Percentiles rank a stretch among this genome's conserved stretches.
These are phyloP conservation scores for Plasmodium vivax DNA, from an alignment of 169 alveolate species.

Conservation along the genomic window DNA sequence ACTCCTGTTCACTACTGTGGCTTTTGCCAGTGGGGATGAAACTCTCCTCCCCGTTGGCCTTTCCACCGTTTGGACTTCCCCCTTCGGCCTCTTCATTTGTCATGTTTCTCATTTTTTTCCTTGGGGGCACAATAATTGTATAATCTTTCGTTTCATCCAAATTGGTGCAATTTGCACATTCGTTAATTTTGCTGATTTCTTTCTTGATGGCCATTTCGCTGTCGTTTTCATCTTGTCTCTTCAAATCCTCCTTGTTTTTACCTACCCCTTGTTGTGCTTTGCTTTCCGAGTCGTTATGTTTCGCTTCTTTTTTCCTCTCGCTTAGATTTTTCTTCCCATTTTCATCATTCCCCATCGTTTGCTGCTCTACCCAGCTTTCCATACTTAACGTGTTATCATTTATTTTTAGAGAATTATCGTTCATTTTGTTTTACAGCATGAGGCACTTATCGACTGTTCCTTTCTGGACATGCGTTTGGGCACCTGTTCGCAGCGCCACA, in stretches of 20 bases:
- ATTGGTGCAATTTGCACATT: background rate
- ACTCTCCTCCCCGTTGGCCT: background rate
- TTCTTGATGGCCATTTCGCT: conserved; percentile 9
- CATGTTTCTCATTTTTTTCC: conserved; percentile 50
- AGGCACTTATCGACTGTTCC: background rate
- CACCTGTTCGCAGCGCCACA: background rate
- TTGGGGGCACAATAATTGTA: conserved; percentile 30
- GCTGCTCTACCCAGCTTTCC: background rate
- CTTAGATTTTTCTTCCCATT: background rate
- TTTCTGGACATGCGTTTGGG: background rate
- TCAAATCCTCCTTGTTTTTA: background rate
- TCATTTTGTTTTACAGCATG: background rate
- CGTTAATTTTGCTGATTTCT: background rate
- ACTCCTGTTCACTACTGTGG: background rate
- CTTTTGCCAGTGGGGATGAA: background rate
- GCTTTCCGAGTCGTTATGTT: background rate
- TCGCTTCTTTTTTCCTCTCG: background rate
- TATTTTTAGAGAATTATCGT: background rate
- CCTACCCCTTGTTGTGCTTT: background rate
- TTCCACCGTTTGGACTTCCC: background rate
- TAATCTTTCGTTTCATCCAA: background rate
- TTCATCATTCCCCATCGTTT: background rate
- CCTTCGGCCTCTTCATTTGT: conserved; percentile 15
- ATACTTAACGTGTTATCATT: background rate
- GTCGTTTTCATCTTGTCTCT: background rate